Conservation (phyloP, 352 stramenopile genomes). For the Thraustotheca clavata region DNA sequence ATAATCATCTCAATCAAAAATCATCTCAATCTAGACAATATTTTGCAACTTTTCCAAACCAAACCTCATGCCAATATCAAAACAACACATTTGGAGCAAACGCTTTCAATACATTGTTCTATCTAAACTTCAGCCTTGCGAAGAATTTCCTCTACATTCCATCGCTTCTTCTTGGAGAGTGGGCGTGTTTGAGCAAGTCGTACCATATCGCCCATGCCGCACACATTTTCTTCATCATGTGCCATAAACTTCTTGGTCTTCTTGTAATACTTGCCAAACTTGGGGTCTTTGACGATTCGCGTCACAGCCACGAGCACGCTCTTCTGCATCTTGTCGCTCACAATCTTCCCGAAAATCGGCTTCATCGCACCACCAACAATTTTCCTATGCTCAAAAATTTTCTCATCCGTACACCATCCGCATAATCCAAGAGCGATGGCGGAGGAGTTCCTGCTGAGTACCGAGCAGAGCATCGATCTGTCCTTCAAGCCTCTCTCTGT, state of each 20-base stretch:
- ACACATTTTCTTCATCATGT: constrained; percentile 92
- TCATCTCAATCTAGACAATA: too few species aligned
- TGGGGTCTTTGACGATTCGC: constrained; percentile 90
- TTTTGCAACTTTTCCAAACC: too few species aligned
- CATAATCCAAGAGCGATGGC: constrained; percentile 17
- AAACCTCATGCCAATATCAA: too few species aligned
- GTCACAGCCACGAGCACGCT: constrained; percentile 93
- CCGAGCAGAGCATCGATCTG: constrained; percentile 44
- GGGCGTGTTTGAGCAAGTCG: constrained; percentile 63
- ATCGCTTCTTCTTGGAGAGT: constrained; percentile 82
- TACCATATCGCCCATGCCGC: constrained; percentile 84
- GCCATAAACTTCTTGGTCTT: constrained; percentile 97
- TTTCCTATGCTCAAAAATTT: background rate
- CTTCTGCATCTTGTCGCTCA: constrained; percentile 96
- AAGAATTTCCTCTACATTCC: constrained; percentile 86
- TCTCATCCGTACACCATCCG: background rate
- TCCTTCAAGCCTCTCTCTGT: constrained; percentile 60
- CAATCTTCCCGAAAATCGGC: constrained; percentile 91
- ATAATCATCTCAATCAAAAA: too few species aligned
- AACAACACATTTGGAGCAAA: background rate
- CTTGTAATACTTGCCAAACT: constrained; percentile 93
- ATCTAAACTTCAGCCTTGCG: constrained; percentile 74
- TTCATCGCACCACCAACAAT: constrained; percentile 42
- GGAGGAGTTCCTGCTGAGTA: constrained; percentile 18
- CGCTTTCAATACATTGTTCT: background rate